phyloP scores from a whole-genome alignment of 441 rosid genomes.

The Adansonia madagascariensis region DNA sequence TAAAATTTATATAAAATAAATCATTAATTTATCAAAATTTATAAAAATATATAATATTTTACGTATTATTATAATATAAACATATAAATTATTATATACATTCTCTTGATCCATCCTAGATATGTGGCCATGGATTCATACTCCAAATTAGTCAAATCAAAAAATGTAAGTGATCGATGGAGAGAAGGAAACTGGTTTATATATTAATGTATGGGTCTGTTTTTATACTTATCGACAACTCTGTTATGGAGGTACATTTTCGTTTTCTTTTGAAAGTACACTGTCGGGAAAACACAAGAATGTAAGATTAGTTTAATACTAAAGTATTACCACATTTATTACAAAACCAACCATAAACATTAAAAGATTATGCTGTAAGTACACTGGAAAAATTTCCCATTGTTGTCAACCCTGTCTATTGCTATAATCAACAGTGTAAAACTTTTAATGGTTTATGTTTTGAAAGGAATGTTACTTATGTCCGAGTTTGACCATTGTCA shows the following conservation, averaged over 20 bases:
- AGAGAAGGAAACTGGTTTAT: neutral
- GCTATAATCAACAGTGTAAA: too few relatives aligned
- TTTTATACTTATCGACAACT: conserved; percentile 6
- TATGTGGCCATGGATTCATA: conserved; percentile 3
- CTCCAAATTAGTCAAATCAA: neutral
- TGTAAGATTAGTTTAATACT: neutral
- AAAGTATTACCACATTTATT: neutral
- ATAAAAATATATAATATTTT: too few relatives aligned
- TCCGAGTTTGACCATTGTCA: neutral
- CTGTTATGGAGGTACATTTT: conserved; percentile 14
- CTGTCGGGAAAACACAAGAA: neutral
- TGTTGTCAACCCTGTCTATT: too few relatives aligned
- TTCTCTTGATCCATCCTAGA: too few relatives aligned
- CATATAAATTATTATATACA: too few relatives aligned
- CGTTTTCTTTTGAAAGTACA: conserved; percentile 11
- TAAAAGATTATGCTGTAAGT: neutral
- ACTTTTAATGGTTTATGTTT: neutral
- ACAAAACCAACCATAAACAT: neutral
- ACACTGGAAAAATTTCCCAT: too few relatives aligned
- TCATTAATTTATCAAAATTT: too few relatives aligned
- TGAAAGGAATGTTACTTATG: neutral
- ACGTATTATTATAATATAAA: too few relatives aligned
- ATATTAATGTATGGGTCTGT: conserved; percentile 2
- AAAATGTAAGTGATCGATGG: neutral
- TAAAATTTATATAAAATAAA: too few relatives aligned